Conservation (phyloP, 2,329 filamentous ascomycete genomes). For the Cryphonectria carpinicola region DNA sequence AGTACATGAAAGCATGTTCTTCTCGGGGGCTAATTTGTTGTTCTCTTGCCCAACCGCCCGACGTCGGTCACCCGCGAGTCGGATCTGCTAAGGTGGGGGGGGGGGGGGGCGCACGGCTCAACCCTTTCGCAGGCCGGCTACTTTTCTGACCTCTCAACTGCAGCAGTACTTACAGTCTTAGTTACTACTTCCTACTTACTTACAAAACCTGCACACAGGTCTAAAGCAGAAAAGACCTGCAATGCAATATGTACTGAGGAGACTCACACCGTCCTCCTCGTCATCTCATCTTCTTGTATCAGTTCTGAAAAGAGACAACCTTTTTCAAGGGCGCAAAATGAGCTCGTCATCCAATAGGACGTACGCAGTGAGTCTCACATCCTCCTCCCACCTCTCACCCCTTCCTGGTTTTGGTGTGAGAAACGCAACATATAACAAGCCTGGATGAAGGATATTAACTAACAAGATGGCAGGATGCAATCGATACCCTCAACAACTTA, state of each 20-base stretch:
- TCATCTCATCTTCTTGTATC: background rate
- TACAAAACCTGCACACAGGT: background rate
- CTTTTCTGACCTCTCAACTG: slow-evolving; percentile 3
- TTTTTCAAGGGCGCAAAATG: slow-evolving; percentile 19
- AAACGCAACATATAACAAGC: background rate
- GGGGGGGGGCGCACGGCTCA: slow-evolving; percentile 19
- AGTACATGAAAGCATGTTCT: background rate
- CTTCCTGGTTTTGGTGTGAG: background rate
- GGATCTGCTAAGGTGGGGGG: no score
- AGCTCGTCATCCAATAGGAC: slow-evolving; percentile 22
- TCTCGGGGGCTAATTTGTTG: background rate
- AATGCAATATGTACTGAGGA: slow-evolving; percentile 26
- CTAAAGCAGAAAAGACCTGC: slow-evolving; percentile 4
- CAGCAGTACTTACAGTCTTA: background rate
- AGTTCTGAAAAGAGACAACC: background rate
- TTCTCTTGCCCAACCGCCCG: slow-evolving; percentile 15
- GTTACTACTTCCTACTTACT: no score
- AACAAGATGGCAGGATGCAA: slow-evolving; percentile 67
- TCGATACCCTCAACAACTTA: slow-evolving; percentile 83
- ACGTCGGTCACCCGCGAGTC: slow-evolving; percentile 26
- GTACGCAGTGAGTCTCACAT: slow-evolving; percentile 25
- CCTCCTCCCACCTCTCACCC: no score
- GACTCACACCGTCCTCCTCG: background rate
- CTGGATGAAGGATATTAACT: background rate
- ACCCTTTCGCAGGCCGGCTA: background rate